A percentile compares a stretch with the other conserved stretches of the same genome.
phyloP scores from a whole-genome alignment of 345 rosid species.

The Syzygium oleosum region DNA sequence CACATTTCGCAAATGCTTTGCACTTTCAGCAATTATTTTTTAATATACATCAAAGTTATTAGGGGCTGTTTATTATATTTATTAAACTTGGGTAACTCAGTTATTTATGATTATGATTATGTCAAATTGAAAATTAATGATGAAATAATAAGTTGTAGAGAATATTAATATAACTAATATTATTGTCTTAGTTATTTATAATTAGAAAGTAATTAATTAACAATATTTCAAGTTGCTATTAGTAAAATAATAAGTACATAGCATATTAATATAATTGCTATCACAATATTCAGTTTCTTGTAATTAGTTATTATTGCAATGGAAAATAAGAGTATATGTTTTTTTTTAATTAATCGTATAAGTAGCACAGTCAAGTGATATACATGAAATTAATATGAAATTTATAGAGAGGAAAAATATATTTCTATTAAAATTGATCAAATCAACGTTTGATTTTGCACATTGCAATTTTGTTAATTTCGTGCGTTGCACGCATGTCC shows the following conservation, averaged over 20 bases:
- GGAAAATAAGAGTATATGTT: background rate
- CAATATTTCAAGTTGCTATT: background rate
- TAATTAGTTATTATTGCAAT: background rate
- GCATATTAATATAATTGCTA: background rate
- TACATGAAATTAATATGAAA: background rate
- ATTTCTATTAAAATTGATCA: background rate
- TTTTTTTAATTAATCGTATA: background rate
- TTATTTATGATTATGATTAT: background rate
- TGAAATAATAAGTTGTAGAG: background rate
- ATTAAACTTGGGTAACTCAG: background rate
- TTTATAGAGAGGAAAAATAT: background rate
- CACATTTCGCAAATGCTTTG: no score
- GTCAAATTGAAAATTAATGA: background rate
- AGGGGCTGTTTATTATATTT: background rate
- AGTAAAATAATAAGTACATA: background rate
- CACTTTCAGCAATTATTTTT: no score
- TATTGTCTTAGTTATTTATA: background rate
- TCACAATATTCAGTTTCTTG: background rate
- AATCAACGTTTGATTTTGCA: background rate
- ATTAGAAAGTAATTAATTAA: background rate
- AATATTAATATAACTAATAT: background rate
- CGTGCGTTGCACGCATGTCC: background rate
- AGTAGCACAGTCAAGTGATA: background rate
- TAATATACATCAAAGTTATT: background rate
- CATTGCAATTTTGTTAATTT: background rate